Conservation (phyloP, 768 basidiomycete genomes). For the Clathrus columnatus region DNA sequence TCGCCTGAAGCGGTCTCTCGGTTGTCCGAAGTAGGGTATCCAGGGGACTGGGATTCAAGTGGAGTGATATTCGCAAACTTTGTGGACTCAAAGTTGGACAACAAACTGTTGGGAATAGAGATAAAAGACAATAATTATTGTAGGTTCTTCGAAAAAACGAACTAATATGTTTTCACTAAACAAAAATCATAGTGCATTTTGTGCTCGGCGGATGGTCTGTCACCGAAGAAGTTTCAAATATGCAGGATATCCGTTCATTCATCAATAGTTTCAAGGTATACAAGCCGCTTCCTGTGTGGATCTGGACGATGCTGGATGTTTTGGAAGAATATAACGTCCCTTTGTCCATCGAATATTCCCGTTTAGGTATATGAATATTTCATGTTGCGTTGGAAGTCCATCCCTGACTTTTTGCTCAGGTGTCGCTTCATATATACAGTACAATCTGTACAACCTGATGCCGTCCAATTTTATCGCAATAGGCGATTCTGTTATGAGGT, state of each 20-base stretch:
- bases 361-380: conserved; percentile 16
- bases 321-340: conserved; percentile 21
- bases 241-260: conserved; percentile 8
- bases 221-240: neutral
- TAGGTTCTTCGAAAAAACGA: neutral
- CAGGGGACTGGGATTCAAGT: conserved; percentile 14
- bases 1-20: conserved; percentile 1
- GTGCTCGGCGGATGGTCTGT: conserved; percentile 7
- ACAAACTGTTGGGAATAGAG: conserved; percentile 5
- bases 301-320: conserved; percentile 21
- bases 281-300: conserved; percentile 22
- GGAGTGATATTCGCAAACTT: conserved; percentile 14
- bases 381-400: neutral
- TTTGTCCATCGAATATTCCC: conserved; percentile 4
- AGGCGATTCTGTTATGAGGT: neutral
- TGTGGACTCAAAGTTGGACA: conserved; percentile 12
- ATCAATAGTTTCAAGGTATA: neutral
- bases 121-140: conserved; percentile 4
- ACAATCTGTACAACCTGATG: neutral
- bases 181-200: conserved; percentile 2
- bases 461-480: neutral
- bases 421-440: neutral
- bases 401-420: neutral
- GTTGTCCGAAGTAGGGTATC: conserved; percentile 15
- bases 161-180: neutral